Evolutionary conservation across 2,329 filamentous ascomycete species (phyloP), one percentile per base, ranked within the genome.

Genomic region (Fusarium anguioides): DNA sequence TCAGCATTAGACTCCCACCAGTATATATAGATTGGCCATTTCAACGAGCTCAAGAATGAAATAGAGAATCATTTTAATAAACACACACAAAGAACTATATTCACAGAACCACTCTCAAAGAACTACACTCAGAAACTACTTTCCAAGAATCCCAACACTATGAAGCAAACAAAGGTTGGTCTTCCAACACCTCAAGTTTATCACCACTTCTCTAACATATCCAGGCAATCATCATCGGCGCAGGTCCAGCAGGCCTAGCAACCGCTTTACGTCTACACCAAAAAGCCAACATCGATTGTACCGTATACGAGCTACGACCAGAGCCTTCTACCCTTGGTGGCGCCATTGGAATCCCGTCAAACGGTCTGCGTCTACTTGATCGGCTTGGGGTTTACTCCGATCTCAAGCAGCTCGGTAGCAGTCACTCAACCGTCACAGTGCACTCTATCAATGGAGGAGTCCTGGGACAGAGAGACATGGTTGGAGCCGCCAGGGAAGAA

Each of bases 161-260:
- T 52, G 39, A 26, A 35, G 20, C 27, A 52, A 47, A 35, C 21
- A 18, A 52, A 35, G 21, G 40, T 24, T 10, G 7, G 27, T n/a
- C n/a, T 3, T 12, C 6, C 3, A 10, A 26, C 5, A 7, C 31
- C 1, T 24, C 4, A 3, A 46, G 5, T n/a, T n/a, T n/a, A 6
- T 6, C 14, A 6, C 8, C 8, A 24, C 8, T 15, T 12, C 21
- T 41, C 39, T 47, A 26, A 52, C 27, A 5, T 47, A 33, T 26
- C 4, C 6, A 52, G 49, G 49, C 49, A 11, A 52, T 52, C 21
- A 52, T 52, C 7, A 47, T 47, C 1, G 49, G 49, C n/a, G 49
- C 27, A 33, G 49, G 49, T 9, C 49, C 49, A 10, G 40, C 27
- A 5, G 40, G 49, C 10, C 40, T 52, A 5, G n/a, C 5, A 20